Conservation (phyloP, 768 basidiomycete genomes). For the Asterophora parasitica region DNA sequence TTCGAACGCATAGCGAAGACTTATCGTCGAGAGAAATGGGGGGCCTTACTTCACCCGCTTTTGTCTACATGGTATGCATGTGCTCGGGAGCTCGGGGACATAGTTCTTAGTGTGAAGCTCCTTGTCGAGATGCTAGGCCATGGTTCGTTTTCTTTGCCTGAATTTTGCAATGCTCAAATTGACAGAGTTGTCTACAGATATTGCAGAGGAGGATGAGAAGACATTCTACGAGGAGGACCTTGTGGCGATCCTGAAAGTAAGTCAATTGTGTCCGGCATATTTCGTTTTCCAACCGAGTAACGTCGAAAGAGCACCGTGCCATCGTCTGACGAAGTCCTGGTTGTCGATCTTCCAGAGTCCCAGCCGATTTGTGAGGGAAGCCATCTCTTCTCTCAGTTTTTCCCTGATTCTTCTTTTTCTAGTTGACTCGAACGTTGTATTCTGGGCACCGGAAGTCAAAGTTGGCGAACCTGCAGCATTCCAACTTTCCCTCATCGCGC, state of each 20-base stretch:
- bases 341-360: slow-evolving; percentile 60
- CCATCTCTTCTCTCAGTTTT: slow-evolving; percentile 2
- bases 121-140: slow-evolving; percentile 80
- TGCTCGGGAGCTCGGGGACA: slow-evolving; percentile 71
- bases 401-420: slow-evolving; percentile 7
- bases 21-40: slow-evolving; percentile 85
- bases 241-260: slow-evolving; percentile 66
- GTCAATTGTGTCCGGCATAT: slow-evolving; percentile 5
- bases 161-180: background rate
- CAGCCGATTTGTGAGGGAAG: slow-evolving; percentile 54
- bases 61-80: slow-evolving; percentile 80
- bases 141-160: slow-evolving; percentile 41
- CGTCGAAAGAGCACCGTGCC: slow-evolving; percentile 64
- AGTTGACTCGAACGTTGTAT: slow-evolving; percentile 67
- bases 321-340: slow-evolving; percentile 48
- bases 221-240: slow-evolving; percentile 63
- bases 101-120: slow-evolving; percentile 71
- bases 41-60: slow-evolving; percentile 65
- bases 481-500: slow-evolving; percentile 64
- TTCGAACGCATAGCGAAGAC: slow-evolving; percentile 89
- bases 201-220: slow-evolving; percentile 40
- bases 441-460: slow-evolving; percentile 63
- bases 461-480: slow-evolving; percentile 65
- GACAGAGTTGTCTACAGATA: slow-evolving; percentile 20
- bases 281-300: background rate